Percentiles rank a stretch among this genome's conserved stretches.
These are phyloP conservation scores for Bondarzewia mesenterica DNA, from an alignment of 1,284 basidiomycete species.

Conservation along the genomic window DNA sequence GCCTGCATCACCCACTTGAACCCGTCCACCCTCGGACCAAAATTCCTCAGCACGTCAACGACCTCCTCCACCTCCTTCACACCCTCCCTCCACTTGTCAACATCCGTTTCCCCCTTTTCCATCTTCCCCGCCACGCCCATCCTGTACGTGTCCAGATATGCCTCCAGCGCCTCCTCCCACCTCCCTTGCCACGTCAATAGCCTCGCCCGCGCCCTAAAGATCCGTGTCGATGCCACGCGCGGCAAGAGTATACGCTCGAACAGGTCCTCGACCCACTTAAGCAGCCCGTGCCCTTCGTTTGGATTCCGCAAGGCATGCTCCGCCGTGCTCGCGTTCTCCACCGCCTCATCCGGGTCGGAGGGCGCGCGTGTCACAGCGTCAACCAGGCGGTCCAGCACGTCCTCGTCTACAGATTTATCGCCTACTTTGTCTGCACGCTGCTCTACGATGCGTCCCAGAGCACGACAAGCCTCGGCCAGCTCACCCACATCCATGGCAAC, in stretches of 20 bases:
- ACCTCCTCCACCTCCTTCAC: slow-evolving; percentile 76
- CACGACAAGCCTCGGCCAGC: slow-evolving; percentile 81
- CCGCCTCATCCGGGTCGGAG: slow-evolving; percentile 29
- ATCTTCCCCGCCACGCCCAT: slow-evolving; percentile 62
- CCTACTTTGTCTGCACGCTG: slow-evolving; percentile 64
- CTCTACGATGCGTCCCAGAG: slow-evolving; percentile 78
- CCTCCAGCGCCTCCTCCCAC: slow-evolving; percentile 74
- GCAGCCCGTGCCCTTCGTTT: slow-evolving; percentile 64
- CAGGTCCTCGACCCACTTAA: slow-evolving; percentile 55
- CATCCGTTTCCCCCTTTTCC: slow-evolving; percentile 58
- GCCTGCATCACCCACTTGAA: slow-evolving; percentile 81
- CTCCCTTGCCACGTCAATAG: slow-evolving; percentile 64
- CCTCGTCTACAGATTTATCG: slow-evolving; percentile 64
- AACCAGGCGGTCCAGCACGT: slow-evolving; percentile 82
- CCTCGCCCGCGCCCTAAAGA: slow-evolving; percentile 79
- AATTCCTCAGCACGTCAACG: slow-evolving; percentile 76
- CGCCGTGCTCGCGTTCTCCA: slow-evolving; percentile 17
- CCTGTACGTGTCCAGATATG: slow-evolving; percentile 80
- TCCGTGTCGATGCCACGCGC: slow-evolving; percentile 64
- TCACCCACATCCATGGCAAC: slow-evolving; percentile 92
- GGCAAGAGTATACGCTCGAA: slow-evolving; percentile 77
- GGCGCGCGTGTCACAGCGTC: slow-evolving; percentile 70
- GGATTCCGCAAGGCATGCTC: slow-evolving; percentile 27
- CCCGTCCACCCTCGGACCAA: slow-evolving; percentile 62
- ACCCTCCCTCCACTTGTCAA: slow-evolving; percentile 61